Evolutionary conservation across 2,329 filamentous ascomycete species (phyloP).

Genomic region (Davidsoniella virescens): DNA sequence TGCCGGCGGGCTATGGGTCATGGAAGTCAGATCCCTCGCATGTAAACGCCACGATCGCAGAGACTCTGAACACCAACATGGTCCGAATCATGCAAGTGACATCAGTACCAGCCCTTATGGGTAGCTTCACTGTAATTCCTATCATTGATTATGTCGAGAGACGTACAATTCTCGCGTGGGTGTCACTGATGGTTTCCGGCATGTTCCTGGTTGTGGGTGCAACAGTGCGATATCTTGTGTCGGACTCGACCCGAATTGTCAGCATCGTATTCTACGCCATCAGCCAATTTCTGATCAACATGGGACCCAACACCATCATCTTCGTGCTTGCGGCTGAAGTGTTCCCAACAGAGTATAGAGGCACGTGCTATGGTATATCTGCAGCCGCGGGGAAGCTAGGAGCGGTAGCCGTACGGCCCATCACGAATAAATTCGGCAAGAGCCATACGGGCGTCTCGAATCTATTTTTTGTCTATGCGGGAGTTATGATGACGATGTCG

Average conservation of each 20-base stretch:
- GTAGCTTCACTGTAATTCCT: slow-evolving; percentile 13
- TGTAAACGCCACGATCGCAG: slow-evolving; percentile 15
- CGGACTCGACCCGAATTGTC: slow-evolving; percentile 3
- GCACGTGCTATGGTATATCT: slow-evolving; percentile 19
- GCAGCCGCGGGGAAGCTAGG: slow-evolving; percentile 20
- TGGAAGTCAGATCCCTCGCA: slow-evolving; percentile 15
- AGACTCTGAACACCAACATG: slow-evolving; percentile 13
- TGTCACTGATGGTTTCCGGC: slow-evolving; percentile 13
- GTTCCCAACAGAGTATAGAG: slow-evolving; percentile 19
- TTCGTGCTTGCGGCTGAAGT: slow-evolving; percentile 20
- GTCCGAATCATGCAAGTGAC: slow-evolving; percentile 12
- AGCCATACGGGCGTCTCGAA: slow-evolving; percentile 6
- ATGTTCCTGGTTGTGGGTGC: slow-evolving; percentile 15
- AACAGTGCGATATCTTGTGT: slow-evolving; percentile 11
- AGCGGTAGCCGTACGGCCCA: slow-evolving; percentile 17
- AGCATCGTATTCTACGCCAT: slow-evolving; percentile 15
- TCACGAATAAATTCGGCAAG: slow-evolving; percentile 9
- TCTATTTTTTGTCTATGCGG: slow-evolving; percentile 9
- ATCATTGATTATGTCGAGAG: slow-evolving; percentile 14
- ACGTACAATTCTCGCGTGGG: slow-evolving; percentile 12
- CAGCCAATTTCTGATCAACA: slow-evolving; percentile 18
- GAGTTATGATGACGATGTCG: slow-evolving; percentile 6
- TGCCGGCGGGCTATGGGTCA: neutral
- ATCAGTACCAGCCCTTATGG: slow-evolving; percentile 13
- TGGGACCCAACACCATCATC: slow-evolving; percentile 19